Evolutionary conservation across 2,329 filamentous ascomycete species (phyloP).

Genomic region (Phyllosticta citrichinensis): DNA sequence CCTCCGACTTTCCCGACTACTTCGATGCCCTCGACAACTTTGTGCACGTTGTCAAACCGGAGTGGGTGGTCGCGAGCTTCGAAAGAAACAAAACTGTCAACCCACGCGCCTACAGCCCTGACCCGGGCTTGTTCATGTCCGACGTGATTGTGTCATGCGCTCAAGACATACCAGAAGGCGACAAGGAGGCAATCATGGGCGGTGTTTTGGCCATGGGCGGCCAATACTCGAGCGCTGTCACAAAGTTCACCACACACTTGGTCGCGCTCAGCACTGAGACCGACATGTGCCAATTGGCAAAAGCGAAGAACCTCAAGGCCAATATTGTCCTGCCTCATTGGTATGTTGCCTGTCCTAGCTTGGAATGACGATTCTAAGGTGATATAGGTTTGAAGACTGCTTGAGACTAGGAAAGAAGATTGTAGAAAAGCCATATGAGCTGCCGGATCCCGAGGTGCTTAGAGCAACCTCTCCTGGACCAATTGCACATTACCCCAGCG

Average conservation of each 20-base stretch:
- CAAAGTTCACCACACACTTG: slow-evolving; percentile 73
- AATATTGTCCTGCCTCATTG: slow-evolving; percentile 91
- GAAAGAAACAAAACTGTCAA: slow-evolving; percentile 61
- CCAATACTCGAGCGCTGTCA: slow-evolving; percentile 61
- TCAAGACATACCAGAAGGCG: slow-evolving; percentile 72
- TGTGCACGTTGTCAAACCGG: slow-evolving; percentile 72
- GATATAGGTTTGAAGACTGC: slow-evolving; percentile 85
- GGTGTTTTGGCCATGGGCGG: slow-evolving; percentile 86
- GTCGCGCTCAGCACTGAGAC: slow-evolving; percentile 71
- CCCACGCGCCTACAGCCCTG: slow-evolving; percentile 77
- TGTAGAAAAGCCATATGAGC: slow-evolving; percentile 72
- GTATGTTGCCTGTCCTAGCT: slow-evolving; percentile 36
- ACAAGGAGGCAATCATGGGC: slow-evolving; percentile 86
- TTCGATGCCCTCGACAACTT: slow-evolving; percentile 61
- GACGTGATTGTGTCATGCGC: slow-evolving; percentile 74
- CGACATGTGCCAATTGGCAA: slow-evolving; percentile 55
- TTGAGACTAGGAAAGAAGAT: slow-evolving; percentile 87
- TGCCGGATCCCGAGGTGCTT: slow-evolving; percentile 79
- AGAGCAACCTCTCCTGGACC: slow-evolving; percentile 13
- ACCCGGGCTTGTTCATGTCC: slow-evolving; percentile 82
- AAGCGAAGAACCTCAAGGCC: slow-evolving; percentile 55
- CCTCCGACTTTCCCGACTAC: slow-evolving; percentile 88
- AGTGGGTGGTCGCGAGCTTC: slow-evolving; percentile 69
- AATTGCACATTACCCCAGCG: slow-evolving; percentile 14
- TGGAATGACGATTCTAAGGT: slow-evolving; percentile 13